Conservation (phyloP, 768 basidiomycete species). For the Serendipita indica region DNA sequence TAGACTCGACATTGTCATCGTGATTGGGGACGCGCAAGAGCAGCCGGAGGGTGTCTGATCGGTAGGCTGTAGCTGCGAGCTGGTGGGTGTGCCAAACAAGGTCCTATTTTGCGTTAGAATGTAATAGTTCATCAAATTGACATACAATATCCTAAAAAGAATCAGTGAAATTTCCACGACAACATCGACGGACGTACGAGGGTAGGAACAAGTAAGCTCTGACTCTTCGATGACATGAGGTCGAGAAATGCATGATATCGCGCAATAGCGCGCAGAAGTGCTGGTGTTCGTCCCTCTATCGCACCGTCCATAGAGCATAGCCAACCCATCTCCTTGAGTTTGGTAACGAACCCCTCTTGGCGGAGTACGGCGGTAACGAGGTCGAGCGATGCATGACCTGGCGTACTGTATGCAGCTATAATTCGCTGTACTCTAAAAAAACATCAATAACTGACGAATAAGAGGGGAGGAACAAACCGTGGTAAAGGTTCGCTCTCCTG, state of each 20-base stretch:
- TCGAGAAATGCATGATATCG: constrained; percentile 42
- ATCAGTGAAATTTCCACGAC: not conserved
- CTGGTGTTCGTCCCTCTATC: constrained; percentile 22
- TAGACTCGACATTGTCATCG: not conserved
- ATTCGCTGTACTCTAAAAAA: not conserved
- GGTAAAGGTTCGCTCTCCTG: not conserved
- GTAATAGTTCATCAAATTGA: not conserved
- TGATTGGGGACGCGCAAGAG: not conserved
- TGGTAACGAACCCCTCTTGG: constrained; percentile 39
- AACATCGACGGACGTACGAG: not conserved
- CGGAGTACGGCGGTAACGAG: constrained; percentile 27
- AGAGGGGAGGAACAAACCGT: not conserved
- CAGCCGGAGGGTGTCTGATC: not conserved
- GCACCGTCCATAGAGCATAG: constrained; percentile 30
- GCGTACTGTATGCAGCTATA: not conserved
- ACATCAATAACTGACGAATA: not conserved
- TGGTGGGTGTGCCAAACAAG: constrained; percentile 16
- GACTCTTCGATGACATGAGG: not conserved
- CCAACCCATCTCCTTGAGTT: constrained; percentile 41
- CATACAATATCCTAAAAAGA: not conserved
- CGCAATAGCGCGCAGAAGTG: constrained; percentile 31
- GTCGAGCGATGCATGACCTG: constrained; percentile 2
- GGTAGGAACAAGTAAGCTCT: not conserved
- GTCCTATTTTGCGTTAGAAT: constrained; percentile 4
- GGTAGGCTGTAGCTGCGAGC: constrained; percentile 8